Base-by-base conservation (phyloP, 2,329 filamentous ascomycete genomes). In the Penicillium griseofulvum region DNA sequence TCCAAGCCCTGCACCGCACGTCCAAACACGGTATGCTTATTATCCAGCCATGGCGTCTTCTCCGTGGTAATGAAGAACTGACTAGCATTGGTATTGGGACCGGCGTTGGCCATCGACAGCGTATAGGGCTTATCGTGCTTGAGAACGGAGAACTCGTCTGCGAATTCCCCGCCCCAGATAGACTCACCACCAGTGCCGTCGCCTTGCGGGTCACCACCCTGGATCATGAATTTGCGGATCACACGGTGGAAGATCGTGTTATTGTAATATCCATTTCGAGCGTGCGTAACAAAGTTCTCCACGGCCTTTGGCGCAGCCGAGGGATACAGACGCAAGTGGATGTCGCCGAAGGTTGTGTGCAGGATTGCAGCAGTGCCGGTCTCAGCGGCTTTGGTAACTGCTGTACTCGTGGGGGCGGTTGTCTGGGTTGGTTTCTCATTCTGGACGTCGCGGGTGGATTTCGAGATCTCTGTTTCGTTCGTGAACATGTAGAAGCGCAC, bases 61-160 rank as follows among this genome's bases (percentile, higher is more conserved):
- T 97, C 95, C 0, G 93, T 97, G 0, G 94, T 99, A 63, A 99
- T 96, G 68, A 99, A 99, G 72, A 99, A 99, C 72, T 99, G 94
- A 68, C 89, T 94, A 14, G 89, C 94, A 71, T 99, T 99, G 34
- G 92, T 97, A 67, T 93, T 91, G 0, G 91, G 91, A 0, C 94
- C 94, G 0, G 94, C 93, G 72, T 99, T 99, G 12, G 94, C 94
- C 94, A 99, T 99, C 71, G 90, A 95, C 55, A 97, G 81, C 0
- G 92, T 97, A 72, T 96, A 99, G 2, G 94, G 89, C 76, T 94
- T 96, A 77, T 99, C 94, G 69, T 99, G 94, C 72, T 88, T 90
- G 58, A 99, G 76, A 17, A 85, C 88, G 65, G 89, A 91, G 65
- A 99, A 96, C 72, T 99, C 94, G 69, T 99, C 94, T 67, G 88